Conservation (phyloP, 805 yeast species). For the Candida sithepensis region DNA sequence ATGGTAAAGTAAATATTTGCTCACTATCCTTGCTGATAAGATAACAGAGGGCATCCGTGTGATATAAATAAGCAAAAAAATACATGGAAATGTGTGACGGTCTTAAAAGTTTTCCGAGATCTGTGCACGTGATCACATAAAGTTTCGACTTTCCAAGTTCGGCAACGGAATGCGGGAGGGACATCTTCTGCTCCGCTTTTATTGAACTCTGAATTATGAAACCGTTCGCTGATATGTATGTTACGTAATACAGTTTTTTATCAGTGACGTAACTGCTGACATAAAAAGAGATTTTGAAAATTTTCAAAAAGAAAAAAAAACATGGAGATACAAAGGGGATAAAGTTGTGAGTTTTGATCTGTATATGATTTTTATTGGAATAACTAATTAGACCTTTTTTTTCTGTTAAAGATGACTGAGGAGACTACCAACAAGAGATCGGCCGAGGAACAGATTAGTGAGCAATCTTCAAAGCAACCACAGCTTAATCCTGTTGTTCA, state of each 20-base stretch:
- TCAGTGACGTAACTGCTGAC: background rate
- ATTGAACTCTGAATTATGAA: too few species aligned
- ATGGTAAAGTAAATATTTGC: background rate
- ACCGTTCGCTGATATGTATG: too few species aligned
- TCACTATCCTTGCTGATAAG: background rate
- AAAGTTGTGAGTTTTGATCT: background rate
- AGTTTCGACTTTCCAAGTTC: slow-evolving; percentile 15
- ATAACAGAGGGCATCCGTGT: background rate
- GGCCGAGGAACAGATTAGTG: slow-evolving; percentile 5
- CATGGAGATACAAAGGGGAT: too few species aligned
- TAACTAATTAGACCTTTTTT: background rate
- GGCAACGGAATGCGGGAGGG: slow-evolving; percentile 12
- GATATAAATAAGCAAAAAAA: background rate
- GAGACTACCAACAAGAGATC: slow-evolving; percentile 14
- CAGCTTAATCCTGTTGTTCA: background rate
- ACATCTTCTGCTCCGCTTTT: background rate
- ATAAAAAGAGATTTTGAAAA: background rate
- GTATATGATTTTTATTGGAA: background rate
- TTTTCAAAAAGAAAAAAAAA: background rate
- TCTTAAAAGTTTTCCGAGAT: background rate
- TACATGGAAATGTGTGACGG: background rate
- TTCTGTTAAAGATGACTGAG: background rate
- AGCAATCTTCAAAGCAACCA: slow-evolving; percentile 2
- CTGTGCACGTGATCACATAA: background rate
- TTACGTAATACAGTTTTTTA: too few species aligned